phyloP scores from a whole-genome alignment of 2,329 filamentous ascomycete genomes.

The Dactylellina drechsleri region DNA sequence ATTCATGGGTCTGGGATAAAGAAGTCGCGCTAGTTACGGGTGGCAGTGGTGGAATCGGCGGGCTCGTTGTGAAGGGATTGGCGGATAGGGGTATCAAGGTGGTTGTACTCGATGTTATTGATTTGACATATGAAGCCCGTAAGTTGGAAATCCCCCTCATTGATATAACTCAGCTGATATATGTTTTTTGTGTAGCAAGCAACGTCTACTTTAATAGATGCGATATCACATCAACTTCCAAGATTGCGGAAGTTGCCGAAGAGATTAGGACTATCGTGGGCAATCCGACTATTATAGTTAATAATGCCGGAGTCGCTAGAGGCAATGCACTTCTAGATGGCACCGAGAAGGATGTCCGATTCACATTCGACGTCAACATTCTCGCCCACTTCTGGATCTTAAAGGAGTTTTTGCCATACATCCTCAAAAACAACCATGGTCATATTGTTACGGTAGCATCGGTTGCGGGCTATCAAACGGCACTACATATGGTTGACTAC shows the following conservation, averaged over 20 bases:
- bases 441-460: constrained; percentile 77
- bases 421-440: constrained; percentile 73
- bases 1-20: constrained; percentile 71
- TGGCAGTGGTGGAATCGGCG: constrained; percentile 78
- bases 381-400: constrained; percentile 74
- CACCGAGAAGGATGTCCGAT: constrained; percentile 69
- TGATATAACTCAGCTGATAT: not conserved
- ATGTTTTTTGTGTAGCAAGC: constrained; percentile 60
- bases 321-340: constrained; percentile 71
- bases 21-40: constrained; percentile 80
- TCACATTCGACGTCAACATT: constrained; percentile 77
- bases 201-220: constrained; percentile 76
- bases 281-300: constrained; percentile 75
- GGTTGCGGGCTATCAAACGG: constrained; percentile 70
- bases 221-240: constrained; percentile 70
- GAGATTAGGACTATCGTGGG: constrained; percentile 69
- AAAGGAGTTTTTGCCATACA: constrained; percentile 74
- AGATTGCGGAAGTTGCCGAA: constrained; percentile 67
- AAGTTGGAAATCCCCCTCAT: constrained; percentile 55
- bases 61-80: constrained; percentile 72
- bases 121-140: constrained; percentile 68
- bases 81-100: constrained; percentile 73
- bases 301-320: constrained; percentile 74
- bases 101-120: constrained; percentile 76
- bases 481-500: constrained; percentile 76